phyloP scores from a whole-genome alignment of 192 early-diverging fungal species.

The Backusella tarrabulga region DNA sequence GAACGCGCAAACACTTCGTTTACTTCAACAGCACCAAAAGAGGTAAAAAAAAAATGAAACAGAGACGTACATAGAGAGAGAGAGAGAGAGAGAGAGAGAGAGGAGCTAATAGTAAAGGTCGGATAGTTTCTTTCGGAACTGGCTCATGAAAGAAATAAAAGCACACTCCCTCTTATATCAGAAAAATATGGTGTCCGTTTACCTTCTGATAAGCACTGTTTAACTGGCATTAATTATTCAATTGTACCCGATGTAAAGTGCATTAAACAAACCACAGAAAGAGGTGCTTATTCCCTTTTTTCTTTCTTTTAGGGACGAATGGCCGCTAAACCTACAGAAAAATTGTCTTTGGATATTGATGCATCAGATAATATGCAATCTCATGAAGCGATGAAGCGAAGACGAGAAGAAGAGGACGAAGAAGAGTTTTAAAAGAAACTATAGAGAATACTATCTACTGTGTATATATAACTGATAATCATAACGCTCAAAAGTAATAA shows the following conservation, averaged over 20 bases:
- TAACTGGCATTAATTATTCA: slow-evolving; percentile 77
- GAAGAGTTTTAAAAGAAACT: slow-evolving; percentile 20
- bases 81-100: too few relatives aligned
- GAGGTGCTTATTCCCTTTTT: neutral
- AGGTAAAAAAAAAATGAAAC: slow-evolving; percentile 47
- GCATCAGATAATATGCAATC: neutral
- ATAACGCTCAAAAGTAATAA: neutral
- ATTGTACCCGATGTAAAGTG: slow-evolving; percentile 60
- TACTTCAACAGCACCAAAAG: slow-evolving; percentile 82
- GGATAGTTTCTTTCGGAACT: slow-evolving; percentile 68
- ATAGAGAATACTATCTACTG: neutral
- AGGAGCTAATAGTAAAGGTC: neutral
- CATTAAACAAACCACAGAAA: too few relatives aligned
- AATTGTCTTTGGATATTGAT: neutral
- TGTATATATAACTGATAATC: neutral
- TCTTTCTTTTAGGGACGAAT: neutral
- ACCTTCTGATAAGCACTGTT: slow-evolving; percentile 70
- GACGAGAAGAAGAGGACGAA: slow-evolving; percentile 27
- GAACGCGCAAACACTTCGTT: slow-evolving; percentile 88
- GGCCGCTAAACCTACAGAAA: slow-evolving; percentile 6
- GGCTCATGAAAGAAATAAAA: slow-evolving; percentile 72
- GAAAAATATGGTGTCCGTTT: slow-evolving; percentile 78
- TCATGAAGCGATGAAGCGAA: slow-evolving; percentile 4
- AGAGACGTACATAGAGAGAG: neutral
- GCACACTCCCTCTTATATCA: slow-evolving; percentile 70